These are phyloP conservation scores for Ogataea nonfermentans DNA, from an alignment of 805 yeast species.

Conservation along the genomic window DNA sequence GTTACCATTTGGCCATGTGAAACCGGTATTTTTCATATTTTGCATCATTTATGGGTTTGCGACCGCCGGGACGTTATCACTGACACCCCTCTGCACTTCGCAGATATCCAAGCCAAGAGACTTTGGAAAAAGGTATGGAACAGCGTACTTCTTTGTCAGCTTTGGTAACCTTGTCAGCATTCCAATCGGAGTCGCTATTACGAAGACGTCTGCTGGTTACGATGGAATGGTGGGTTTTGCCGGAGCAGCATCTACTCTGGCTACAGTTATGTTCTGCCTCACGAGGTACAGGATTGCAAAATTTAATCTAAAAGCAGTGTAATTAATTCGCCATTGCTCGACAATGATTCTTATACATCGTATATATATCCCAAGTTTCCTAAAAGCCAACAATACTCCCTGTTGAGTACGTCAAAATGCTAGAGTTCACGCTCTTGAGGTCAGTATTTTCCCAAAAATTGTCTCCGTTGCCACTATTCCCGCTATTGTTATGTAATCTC, in stretches of 20 bases:
- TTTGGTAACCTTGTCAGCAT: constrained; percentile 46
- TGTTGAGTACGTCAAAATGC: constrained; percentile 26
- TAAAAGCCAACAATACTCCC: constrained; percentile 30
- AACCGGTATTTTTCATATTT: constrained; percentile 48
- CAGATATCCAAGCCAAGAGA: constrained; percentile 60
- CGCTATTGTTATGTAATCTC: constrained; percentile 2
- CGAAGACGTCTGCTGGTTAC: constrained; percentile 32
- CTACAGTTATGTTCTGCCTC: constrained; percentile 1
- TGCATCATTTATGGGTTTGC: constrained; percentile 56
- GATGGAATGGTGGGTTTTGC: constrained; percentile 33
- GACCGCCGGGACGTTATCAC: constrained; percentile 58
- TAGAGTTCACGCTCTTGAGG: constrained; percentile 25
- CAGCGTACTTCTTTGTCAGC: constrained; percentile 52
- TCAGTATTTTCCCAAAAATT: constrained; percentile 27
- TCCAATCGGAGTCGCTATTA: constrained; percentile 41
- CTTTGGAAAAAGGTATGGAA: constrained; percentile 70
- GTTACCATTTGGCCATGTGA: constrained; percentile 58
- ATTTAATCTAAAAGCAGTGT: constrained; percentile 10
- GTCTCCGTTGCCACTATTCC: constrained; percentile 7
- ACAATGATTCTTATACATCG: neutral
- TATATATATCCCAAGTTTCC: neutral
- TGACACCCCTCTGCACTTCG: constrained; percentile 70
- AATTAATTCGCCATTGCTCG: neutral
- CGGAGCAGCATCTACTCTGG: constrained; percentile 30
- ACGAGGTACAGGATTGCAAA: constrained; percentile 30